Evolutionary conservation across 179 eudicot genomes (phyloP).

Genomic region (Spergularia azorica): DNA sequence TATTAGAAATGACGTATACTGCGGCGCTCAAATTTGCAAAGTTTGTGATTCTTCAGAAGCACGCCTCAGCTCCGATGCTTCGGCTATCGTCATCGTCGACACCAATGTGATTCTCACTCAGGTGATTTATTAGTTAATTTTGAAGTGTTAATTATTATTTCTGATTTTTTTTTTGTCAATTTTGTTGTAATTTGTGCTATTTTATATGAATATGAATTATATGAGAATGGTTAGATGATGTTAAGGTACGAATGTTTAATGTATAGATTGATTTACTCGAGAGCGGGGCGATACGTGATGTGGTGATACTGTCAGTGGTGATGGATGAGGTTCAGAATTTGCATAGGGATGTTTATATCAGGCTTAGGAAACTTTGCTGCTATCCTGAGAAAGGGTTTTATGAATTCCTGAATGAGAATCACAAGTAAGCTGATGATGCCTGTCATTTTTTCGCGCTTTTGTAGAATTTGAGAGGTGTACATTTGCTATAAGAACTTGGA

Average conservation of each 20-base stretch:
- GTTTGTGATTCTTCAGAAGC: slow-evolving; percentile 63
- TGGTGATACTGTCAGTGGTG: slow-evolving; percentile 86
- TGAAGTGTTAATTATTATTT: neutral
- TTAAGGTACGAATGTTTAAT: neutral
- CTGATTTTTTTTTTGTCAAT: neutral
- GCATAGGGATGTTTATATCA: slow-evolving; percentile 74
- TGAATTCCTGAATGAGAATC: slow-evolving; percentile 90
- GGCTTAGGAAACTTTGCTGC: slow-evolving; percentile 82
- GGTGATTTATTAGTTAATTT: slow-evolving; percentile 33
- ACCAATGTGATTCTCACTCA: slow-evolving; percentile 93
- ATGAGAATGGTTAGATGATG: neutral
- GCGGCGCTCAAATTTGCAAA: slow-evolving; percentile 74
- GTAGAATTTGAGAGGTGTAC: neutral
- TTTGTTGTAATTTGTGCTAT: no score
- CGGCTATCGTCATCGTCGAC: slow-evolving; percentile 62
- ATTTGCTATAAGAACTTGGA: neutral
- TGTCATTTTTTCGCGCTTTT: neutral
- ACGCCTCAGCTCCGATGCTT: slow-evolving; percentile 51
- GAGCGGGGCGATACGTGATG: slow-evolving; percentile 79
- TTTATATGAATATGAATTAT: neutral
- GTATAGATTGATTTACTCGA: slow-evolving; percentile 89
- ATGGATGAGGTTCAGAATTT: slow-evolving; percentile 90
- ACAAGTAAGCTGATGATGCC: slow-evolving; percentile 55
- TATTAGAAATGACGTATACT: slow-evolving; percentile 85
- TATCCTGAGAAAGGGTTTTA: slow-evolving; percentile 63